Conservation (phyloP, 2,329 filamentous ascomycete species). For the Lachnellula cervina region DNA sequence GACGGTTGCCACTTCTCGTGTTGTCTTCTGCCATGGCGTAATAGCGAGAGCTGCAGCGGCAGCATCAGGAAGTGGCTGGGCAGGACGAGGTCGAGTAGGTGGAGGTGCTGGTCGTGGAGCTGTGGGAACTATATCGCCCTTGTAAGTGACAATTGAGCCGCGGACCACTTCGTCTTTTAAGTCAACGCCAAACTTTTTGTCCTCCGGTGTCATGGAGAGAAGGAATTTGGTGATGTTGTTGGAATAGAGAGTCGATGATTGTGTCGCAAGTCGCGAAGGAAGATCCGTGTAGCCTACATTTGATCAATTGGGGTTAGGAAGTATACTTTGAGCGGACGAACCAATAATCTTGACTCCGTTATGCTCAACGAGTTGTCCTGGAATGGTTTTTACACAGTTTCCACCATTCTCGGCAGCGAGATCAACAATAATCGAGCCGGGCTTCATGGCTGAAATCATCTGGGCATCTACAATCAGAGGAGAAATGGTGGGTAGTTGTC, state of each 20-base stretch:
- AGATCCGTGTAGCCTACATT: conserved; percentile 72
- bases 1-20: conserved; percentile 68
- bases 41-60: conserved; percentile 60
- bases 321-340: conserved; percentile 33
- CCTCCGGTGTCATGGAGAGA: conserved; percentile 72
- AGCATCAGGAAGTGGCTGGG: conserved; percentile 44
- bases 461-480: conserved; percentile 42
- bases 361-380: conserved; percentile 65
- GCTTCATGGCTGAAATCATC: conserved; percentile 65
- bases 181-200: conserved; percentile 76
- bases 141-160: conserved; percentile 74
- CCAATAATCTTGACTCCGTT: conserved; percentile 82
- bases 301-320: neutral
- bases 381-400: conserved; percentile 77
- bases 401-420: conserved; percentile 83
- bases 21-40: conserved; percentile 77
- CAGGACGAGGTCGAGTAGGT: conserved; percentile 43
- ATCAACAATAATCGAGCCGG: conserved; percentile 83
- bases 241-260: conserved; percentile 84
- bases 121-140: conserved; percentile 70
- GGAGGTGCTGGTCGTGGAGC: conserved; percentile 64
- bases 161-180: conserved; percentile 80
- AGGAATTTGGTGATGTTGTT: conserved; percentile 92
- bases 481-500: conserved; percentile 27
- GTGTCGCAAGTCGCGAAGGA: conserved; percentile 78